Evolutionary conservation across 2,329 filamentous ascomycete species (phyloP).

Genomic region (Beauveria pseudobassiana): DNA sequence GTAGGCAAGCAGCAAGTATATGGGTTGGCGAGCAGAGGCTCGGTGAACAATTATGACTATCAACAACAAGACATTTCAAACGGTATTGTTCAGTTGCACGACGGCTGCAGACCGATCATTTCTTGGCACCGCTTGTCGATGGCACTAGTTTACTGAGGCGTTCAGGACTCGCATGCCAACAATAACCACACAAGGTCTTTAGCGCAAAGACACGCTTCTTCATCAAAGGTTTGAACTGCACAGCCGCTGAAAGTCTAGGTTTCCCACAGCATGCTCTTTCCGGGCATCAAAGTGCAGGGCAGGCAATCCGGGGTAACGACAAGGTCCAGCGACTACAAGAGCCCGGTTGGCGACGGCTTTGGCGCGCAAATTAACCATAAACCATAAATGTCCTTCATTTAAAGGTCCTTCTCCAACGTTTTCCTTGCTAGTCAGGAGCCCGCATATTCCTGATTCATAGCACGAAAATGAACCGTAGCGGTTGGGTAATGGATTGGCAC

Average conservation of each 20-base stretch:
- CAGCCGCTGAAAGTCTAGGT: too few relatives aligned
- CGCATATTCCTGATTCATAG: not conserved
- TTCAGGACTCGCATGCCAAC: not conserved
- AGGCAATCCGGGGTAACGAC: not conserved
- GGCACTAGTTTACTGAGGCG: not conserved
- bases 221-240: too few relatives aligned
- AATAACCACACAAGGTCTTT: too few relatives aligned
- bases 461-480: not conserved
- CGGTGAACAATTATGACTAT: not conserved
- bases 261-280: not conserved
- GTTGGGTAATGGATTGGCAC: not conserved
- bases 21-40: not conserved
- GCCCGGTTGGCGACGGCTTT: not conserved
- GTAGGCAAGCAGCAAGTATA: too few relatives aligned
- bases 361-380: too few relatives aligned
- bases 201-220: too few relatives aligned
- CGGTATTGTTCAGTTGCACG: not conserved
- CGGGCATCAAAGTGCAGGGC: not conserved
- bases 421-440: not conserved
- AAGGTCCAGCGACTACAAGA: not conserved
- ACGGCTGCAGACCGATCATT: not conserved
- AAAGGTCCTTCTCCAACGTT: not conserved
- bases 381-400: not conserved
- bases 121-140: conserved; percentile 2
- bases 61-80: not conserved